These are phyloP conservation scores for Agrocybe pediades DNA, from an alignment of 768 basidiomycete genomes.

Conservation along the genomic window DNA sequence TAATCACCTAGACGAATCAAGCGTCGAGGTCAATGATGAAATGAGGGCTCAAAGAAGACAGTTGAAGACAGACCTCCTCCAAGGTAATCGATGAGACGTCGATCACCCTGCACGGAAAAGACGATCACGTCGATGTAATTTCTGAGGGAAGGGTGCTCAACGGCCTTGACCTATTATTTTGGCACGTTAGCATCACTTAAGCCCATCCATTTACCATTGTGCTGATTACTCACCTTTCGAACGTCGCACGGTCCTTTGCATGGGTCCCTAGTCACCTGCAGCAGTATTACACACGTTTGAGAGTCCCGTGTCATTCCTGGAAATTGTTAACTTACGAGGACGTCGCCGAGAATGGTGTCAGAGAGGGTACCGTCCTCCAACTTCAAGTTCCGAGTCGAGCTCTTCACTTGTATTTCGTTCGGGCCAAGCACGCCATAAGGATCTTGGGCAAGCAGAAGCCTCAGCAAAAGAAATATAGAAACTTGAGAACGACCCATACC, in stretches of 20 bases:
- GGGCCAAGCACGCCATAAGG: slow-evolving; percentile 48
- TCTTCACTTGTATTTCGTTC: slow-evolving; percentile 60
- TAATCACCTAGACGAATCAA: slow-evolving; percentile 54
- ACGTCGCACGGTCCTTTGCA: slow-evolving; percentile 70
- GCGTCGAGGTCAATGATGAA: background rate
- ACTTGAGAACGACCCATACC: slow-evolving; percentile 31
- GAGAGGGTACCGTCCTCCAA: slow-evolving; percentile 42
- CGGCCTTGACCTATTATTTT: slow-evolving; percentile 52
- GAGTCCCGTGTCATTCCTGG: too few species aligned
- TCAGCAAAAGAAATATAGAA: background rate
- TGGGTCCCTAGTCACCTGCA: slow-evolving; percentile 55
- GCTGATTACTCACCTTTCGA: slow-evolving; percentile 47
- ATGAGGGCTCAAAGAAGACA: too few species aligned
- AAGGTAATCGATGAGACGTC: slow-evolving; percentile 62
- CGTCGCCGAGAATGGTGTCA: slow-evolving; percentile 57
- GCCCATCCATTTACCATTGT: background rate
- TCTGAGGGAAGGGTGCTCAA: slow-evolving; percentile 47
- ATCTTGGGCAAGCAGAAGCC: slow-evolving; percentile 38
- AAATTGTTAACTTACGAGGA: slow-evolving; percentile 34
- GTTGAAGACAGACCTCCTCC: slow-evolving; percentile 50
- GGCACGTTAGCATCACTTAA: background rate
- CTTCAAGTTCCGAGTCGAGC: slow-evolving; percentile 43
- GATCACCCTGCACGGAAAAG: slow-evolving; percentile 46
- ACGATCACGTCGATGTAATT: slow-evolving; percentile 60
- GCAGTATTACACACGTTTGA: background rate